Evolutionary conservation across 75 land plant species (phyloP).

Genomic region (Picea glauca): DNA sequence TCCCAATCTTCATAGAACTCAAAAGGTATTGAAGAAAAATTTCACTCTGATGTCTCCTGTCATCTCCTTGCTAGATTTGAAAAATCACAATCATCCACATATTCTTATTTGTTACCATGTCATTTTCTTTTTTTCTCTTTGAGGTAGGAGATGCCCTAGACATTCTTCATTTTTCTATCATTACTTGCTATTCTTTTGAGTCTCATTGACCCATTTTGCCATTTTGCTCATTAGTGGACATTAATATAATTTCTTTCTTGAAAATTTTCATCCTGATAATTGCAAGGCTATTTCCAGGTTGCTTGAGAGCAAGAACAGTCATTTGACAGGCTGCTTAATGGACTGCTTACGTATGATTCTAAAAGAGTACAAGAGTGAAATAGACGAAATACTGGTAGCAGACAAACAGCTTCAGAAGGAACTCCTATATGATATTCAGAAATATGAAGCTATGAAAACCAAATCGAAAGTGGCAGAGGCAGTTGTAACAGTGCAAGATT

Average conservation of each 20-base stretch:
- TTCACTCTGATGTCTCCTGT: background rate
- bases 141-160: too few species aligned
- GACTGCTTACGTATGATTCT: slow-evolving; percentile 79
- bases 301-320: slow-evolving; percentile 84
- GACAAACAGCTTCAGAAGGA: slow-evolving; percentile 93
- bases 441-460: slow-evolving; percentile 70
- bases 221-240: too few species aligned
- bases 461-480: slow-evolving; percentile 44
- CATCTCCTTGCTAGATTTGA: slow-evolving; percentile 5
- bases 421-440: slow-evolving; percentile 86
- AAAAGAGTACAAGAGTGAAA: slow-evolving; percentile 89
- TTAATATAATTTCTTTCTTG: background rate
- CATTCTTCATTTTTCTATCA: too few species aligned
- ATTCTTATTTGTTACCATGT: too few species aligned
- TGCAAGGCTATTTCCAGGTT: slow-evolving; percentile 24
- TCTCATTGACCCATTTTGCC: too few species aligned
- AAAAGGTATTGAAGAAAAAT: slow-evolving; percentile 39
- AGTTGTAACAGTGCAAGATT: slow-evolving; percentile 22
- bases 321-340: slow-evolving; percentile 83
- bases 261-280: background rate
- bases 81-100: background rate
- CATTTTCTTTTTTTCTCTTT: too few species aligned
- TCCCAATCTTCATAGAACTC: slow-evolving; percentile 91
- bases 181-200: too few species aligned
- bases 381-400: slow-evolving; percentile 83